A percentile compares a stretch with the other conserved stretches of the same genome.
These are phyloP conservation scores for Fusarium brevicatenulatum DNA, from an alignment of 2,329 filamentous ascomycete genomes.

Conservation along the genomic window DNA sequence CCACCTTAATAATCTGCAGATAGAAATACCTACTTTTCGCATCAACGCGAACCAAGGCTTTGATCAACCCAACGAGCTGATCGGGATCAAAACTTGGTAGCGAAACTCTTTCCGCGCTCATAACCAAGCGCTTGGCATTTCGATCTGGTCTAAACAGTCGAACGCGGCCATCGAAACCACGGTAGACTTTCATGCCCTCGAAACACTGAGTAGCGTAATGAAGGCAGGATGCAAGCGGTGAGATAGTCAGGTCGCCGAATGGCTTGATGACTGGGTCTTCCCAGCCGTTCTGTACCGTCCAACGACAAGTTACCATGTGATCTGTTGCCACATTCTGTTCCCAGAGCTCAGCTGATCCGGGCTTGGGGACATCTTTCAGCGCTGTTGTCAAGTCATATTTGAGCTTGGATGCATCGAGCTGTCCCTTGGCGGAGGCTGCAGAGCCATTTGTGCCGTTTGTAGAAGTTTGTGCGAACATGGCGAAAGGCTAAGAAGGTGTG, in stretches of 20 bases:
- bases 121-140: not conserved
- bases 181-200: not conserved
- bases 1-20: too few species aligned
- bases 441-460: not conserved
- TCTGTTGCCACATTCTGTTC: not conserved
- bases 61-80: not conserved
- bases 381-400: not conserved
- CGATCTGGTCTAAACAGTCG: not conserved
- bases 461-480: not conserved
- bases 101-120: not conserved
- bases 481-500: too few species aligned
- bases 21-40: too few species aligned
- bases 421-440: accelerated
- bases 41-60: not conserved
- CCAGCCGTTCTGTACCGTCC: not conserved
- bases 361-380: not conserved
- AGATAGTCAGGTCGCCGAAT: not conserved
- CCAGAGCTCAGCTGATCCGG: not conserved
- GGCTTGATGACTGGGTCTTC: not conserved
- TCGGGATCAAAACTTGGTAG: not conserved
- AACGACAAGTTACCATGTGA: not conserved
- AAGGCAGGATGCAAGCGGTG: not conserved
- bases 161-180: not conserved
- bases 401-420: not conserved
- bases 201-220: not conserved